Base-by-base conservation (phyloP, 2,329 filamentous ascomycete genomes). In the Xylaria sp. region DNA sequence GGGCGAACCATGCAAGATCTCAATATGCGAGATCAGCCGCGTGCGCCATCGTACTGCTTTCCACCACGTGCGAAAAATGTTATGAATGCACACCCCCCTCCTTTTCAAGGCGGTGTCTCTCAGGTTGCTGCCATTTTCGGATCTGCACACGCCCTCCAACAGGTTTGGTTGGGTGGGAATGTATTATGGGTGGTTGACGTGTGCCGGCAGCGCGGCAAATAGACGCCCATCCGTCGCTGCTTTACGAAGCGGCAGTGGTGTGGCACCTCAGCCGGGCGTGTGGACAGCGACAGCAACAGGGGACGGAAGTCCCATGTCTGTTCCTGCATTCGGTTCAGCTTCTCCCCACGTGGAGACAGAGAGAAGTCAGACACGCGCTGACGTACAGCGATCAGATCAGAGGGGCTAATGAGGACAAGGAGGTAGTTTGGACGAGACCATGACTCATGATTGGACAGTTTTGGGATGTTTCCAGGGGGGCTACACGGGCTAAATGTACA, bases 371-470 rank as follows among this genome's bases (percentile, higher is more conserved):
- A 62, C 68, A 73, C 66, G 63, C 70, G 72, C 72, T 76, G 74
- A 75, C 74, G 74, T 73, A 74, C 73, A 72, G 71, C 72, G 70
- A 75, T 68, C 73, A 69, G 73, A 60, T 65, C 52, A 64, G 72
- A 69, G 59, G 65, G 37, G 73, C 68, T 73, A 72, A 70, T 58
- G 69, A 69, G 72, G 70, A 48, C 55, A 61, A 69, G 78, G 79
- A 76, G 77, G 74, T 80, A 78, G 83, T 83, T 82, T 70, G 64
- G 80, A 85, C 79, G 81, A 82, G 77, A 74, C 81, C 81, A 86
- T 80, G 84, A 83, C 75, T 82, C 81, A 84, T 88, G 85, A 88
- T 88, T 88, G 86, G 86, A 82, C 74, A 76, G 77, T 37, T 68
- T 64, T 63, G 74, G 72, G 77, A 77, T 71, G 75, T 77, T 76